Evolutionary conservation across 2,329 filamentous ascomycete genomes (phyloP), one percentile per base, ranked within the genome.

Genomic region (Diaporthe velutina): DNA sequence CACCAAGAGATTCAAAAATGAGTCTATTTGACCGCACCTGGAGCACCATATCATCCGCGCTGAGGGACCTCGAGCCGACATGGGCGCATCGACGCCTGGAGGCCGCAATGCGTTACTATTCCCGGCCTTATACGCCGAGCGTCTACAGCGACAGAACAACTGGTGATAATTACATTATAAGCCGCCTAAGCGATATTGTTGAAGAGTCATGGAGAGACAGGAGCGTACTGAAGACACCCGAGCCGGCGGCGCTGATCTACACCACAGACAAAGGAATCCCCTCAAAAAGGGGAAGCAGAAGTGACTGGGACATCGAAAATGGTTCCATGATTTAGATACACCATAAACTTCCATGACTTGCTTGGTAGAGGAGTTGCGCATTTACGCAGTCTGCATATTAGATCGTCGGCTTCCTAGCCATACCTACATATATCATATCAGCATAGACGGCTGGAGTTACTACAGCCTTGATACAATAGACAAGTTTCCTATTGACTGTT

Each of bases 191-290:
- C 45, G 42, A 50, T 25, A 67, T 67, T 19, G 61, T 52, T 13
- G 61, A 67, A 25, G 61, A 67, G 30, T 67, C 61, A 50, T 50
- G 61, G 61, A 67, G 28, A 48, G 42, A 25, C 19, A 67, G 61
- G 45, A 67, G 61, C 5, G 35, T 67, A 25, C 42, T 67, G 28
- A 25, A 67, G 30, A 67, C 61, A 12, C 61, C 61, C 0, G 61
- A 67, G 7, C 42, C 42, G 6, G 61, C 42, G 19, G 42, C 25
- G 30, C 10, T 17, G 2, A 33, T 50, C 5, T 50, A n/a, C 10
- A n/a, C 1, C 19, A 19, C 30, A 25, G 42, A 33, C 13, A 52
- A 15, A 33, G 28, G 6, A 25, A 8, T 2, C 38, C 7, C 12
- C 25, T 28, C 19, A 6, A 25, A 25, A 5, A 50, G 61, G 28